Percentiles rank a stretch among this genome's conserved stretches.
phyloP scores from a whole-genome alignment of 2,329 filamentous ascomycete species.

The Diaporthe velutina region DNA sequence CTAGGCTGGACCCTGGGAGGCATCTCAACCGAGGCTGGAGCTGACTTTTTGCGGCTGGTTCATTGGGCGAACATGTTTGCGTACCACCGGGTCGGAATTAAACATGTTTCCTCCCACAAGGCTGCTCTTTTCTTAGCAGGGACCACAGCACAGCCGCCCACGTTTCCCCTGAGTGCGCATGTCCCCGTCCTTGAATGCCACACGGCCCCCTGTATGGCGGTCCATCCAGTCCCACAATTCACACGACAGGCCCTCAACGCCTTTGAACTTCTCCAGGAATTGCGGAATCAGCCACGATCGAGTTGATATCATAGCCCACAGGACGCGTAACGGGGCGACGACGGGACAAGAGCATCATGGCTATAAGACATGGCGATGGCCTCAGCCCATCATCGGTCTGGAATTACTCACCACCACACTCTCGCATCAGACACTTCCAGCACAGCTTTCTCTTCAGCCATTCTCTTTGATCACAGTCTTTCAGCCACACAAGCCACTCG shows the following conservation, averaged over 20 bases:
- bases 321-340: conserved; percentile 23
- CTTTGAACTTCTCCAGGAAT: background rate
- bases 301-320: conserved; percentile 27
- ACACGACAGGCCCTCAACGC: background rate
- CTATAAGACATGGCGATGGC: conserved; percentile 10
- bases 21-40: background rate
- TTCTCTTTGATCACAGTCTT: conserved; percentile 8
- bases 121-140: conserved; percentile 18
- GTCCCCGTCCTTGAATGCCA: conserved; percentile 14
- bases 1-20: conserved; percentile 11
- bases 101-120: conserved; percentile 24
- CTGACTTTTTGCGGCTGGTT: conserved; percentile 3
- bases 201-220: background rate
- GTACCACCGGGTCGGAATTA: conserved; percentile 5
- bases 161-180: conserved; percentile 6
- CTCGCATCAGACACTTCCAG: background rate
- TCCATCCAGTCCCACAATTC: conserved; percentile 22
- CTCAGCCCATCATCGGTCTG: conserved; percentile 8
- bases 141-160: conserved; percentile 1
- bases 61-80: conserved; percentile 19
- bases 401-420: conserved; percentile 11
- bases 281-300: background rate
- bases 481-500: background rate
- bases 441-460: background rate
- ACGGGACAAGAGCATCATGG: background rate